These are phyloP conservation scores for Alnus glutinosa DNA, from an alignment of 306 rosid genomes.

Conservation along the genomic window DNA sequence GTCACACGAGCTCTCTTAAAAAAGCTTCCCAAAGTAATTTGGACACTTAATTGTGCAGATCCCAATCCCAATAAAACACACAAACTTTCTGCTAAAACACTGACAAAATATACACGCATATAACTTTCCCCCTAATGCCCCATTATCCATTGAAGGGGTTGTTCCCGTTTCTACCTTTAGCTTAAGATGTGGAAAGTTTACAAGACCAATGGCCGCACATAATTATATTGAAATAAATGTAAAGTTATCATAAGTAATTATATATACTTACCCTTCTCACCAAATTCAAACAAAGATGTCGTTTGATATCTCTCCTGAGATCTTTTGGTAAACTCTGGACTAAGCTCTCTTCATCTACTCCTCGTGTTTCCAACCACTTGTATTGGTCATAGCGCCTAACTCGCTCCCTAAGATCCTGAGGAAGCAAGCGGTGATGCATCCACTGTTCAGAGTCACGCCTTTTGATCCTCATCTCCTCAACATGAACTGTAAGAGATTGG, in stretches of 20 bases:
- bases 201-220: too few relatives aligned
- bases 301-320: slow-evolving; percentile 58
- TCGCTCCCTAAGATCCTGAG: slow-evolving; percentile 54
- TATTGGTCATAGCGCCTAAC: slow-evolving; percentile 57
- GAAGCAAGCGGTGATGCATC: slow-evolving; percentile 67
- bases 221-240: too few relatives aligned
- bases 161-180: too few relatives aligned
- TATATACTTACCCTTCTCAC: slow-evolving; percentile 73
- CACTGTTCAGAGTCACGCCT: slow-evolving; percentile 60
- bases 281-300: slow-evolving; percentile 65
- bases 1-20: too few relatives aligned
- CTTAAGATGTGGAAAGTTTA: too few relatives aligned
- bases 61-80: too few relatives aligned
- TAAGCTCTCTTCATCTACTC: slow-evolving; percentile 59
- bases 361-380: slow-evolving; percentile 62
- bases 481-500: slow-evolving; percentile 54
- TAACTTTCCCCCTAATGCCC: too few relatives aligned
- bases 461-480: slow-evolving; percentile 64
- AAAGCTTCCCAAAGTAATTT: too few relatives aligned
- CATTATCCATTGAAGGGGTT: too few relatives aligned
- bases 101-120: too few relatives aligned
- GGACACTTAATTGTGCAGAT: too few relatives aligned
- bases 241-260: neutral
- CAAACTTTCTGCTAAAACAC: too few relatives aligned
- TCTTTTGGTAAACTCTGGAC: slow-evolving; percentile 56